Evolutionary conservation across 1,284 basidiomycete genomes (phyloP).

Genomic region (Leccinum fallax): DNA sequence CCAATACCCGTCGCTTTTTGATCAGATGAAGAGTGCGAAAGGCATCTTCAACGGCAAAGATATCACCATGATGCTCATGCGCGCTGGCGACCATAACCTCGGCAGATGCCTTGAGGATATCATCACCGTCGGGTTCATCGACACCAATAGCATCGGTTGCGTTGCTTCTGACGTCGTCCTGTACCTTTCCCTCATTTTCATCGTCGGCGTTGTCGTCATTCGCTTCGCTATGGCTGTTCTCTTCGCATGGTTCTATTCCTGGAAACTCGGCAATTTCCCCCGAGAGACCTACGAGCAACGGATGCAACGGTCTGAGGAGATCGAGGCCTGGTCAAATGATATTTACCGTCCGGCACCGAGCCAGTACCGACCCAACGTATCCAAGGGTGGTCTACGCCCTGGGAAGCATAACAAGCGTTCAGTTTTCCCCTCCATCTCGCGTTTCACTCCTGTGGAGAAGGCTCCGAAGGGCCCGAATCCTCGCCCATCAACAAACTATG

Average conservation of each 20-base stretch:
- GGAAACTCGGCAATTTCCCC: constrained; percentile 92
- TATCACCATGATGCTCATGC: constrained; percentile 80
- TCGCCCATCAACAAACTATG: constrained; percentile 76
- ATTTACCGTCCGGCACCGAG: constrained; percentile 95
- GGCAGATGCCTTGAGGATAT: constrained; percentile 88
- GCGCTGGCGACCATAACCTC: constrained; percentile 63
- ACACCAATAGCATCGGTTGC: constrained; percentile 93
- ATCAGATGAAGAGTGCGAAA: constrained; percentile 71
- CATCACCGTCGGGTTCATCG: constrained; percentile 89
- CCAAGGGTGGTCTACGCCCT: constrained; percentile 59
- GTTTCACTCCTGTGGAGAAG: constrained; percentile 85
- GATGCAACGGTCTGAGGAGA: constrained; percentile 89
- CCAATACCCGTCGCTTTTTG: constrained; percentile 80
- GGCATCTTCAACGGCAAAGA: constrained; percentile 83
- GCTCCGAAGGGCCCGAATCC: constrained; percentile 60
- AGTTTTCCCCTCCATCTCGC: constrained; percentile 77
- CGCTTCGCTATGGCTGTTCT: constrained; percentile 96
- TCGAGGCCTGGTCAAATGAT: constrained; percentile 96
- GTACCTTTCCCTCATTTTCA: constrained; percentile 95
- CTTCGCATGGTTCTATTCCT: constrained; percentile 97
- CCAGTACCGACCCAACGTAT: constrained; percentile 88
- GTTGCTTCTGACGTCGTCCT: constrained; percentile 94
- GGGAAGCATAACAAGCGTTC: constrained; percentile 60
- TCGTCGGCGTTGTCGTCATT: constrained; percentile 94
- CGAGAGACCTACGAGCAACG: constrained; percentile 93